Base-by-base conservation (phyloP, 1,139 yeast species). In the Lodderomyces metapsilosis region DNA sequence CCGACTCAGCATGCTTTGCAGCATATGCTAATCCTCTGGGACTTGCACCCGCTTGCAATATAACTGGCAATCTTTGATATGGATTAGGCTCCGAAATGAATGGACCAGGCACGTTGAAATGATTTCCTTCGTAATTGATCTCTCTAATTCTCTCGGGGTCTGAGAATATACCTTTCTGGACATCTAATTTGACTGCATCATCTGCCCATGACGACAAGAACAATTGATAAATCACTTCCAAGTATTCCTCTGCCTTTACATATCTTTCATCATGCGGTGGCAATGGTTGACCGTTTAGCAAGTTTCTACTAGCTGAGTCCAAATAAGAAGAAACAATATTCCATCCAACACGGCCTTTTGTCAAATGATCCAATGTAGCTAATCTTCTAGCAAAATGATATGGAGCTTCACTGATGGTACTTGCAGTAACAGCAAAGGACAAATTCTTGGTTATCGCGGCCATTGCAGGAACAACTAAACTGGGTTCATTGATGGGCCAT, bases 11-110 rank as follows among this genome's bases (percentile, higher is more conserved):
- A 49, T 68, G 65, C 47, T 62, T 65, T 15, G 77, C 76, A 15
- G 74, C 76, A 44, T 65, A 60, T n/a, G 62, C 63, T 34, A 57
- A 54, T 20, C 78, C 77, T 33, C 62, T 62, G 25, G 62, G 56
- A 3, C 76, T 69, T 5, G 74, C 60, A 23, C 78, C 78, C 1
- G 78, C 78, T 50, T 72, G 78, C 38, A 71, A 61, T 37, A 72
- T 58, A 18, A 69, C 64, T 3, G 76, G 76, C 7, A 70, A 52
- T 52, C 74, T 62, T 43, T 68, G 74, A 16, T 37, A 37, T 7
- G 70, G 71, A 12, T 73, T 62, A 10, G 75, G 75, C 35, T 64
- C 67, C 8, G 71, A 64, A 40, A 70, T 67, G 41, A 57, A 62
- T 12, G 76, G 75, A 6, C 75, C 76, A n/a, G 74, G 74, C 11